Percentiles rank a stretch among this genome's conserved stretches.
These are phyloP conservation scores for Fusarium tupiense DNA, from an alignment of 2,329 filamentous ascomycete species.

Conservation along the genomic window DNA sequence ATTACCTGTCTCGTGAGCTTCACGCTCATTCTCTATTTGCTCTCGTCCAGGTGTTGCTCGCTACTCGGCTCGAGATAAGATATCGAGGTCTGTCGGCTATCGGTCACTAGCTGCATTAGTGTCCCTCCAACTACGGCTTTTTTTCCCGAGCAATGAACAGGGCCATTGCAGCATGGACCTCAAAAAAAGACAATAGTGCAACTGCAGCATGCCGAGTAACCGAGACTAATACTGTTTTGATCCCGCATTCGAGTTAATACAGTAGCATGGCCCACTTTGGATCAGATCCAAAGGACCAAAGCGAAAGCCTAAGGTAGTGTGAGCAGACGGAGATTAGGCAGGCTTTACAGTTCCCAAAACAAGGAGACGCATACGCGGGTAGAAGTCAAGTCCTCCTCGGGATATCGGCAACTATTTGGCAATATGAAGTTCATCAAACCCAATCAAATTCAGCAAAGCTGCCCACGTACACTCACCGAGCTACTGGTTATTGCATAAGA, in stretches of 20 bases:
- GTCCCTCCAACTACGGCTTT: not conserved
- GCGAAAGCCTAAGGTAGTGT: too few relatives aligned
- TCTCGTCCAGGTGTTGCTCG: fast-evolving
- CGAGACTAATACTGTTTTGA: not conserved
- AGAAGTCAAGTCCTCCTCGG: too few relatives aligned
- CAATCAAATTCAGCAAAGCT: not conserved
- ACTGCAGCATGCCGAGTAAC: not conserved
- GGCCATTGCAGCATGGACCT: not conserved
- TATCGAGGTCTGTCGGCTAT: not conserved
- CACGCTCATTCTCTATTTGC: fast-evolving
- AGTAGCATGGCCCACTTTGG: not conserved
- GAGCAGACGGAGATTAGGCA: not conserved
- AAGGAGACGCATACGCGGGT: not conserved
- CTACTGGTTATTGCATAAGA: not conserved
- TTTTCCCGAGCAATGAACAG: not conserved
- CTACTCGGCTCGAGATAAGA: not conserved
- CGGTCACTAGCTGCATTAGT: not conserved
- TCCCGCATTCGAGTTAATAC: fast-evolving
- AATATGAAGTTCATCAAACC: not conserved
- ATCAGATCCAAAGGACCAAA: not conserved
- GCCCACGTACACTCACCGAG: not conserved
- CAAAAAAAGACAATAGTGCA: fast-evolving
- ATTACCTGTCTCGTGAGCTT: not conserved
- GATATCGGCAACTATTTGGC: not conserved
- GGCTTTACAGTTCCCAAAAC: fast-evolving